Conservation (phyloP, 805 yeast species). For the Candida nitratophila region DNA sequence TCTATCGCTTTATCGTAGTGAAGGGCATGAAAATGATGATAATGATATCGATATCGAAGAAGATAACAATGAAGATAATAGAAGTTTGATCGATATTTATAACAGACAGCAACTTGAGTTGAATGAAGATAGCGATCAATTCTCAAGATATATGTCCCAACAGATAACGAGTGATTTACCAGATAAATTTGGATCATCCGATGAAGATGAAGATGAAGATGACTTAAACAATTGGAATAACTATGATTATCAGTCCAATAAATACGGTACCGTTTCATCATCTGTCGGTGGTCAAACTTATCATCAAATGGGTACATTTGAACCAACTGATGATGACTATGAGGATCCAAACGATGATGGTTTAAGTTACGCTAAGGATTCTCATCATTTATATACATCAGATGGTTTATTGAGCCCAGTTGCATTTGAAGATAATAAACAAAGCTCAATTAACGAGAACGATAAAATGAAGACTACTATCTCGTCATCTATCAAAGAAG, state of each 20-base stretch:
- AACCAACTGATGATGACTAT: conserved; percentile 45
- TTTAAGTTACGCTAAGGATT: conserved; percentile 56
- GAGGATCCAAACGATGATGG: conserved; percentile 82
- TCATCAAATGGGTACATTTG: conserved; percentile 25
- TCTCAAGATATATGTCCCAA: conserved; percentile 69
- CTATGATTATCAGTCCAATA: neutral
- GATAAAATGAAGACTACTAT: no score
- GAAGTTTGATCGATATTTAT: conserved; percentile 12
- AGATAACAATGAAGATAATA: conserved; percentile 13
- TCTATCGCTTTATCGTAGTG: neutral
- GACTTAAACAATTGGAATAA: conserved; percentile 2
- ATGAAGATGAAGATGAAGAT: conserved; percentile 50
- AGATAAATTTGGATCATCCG: conserved; percentile 44
- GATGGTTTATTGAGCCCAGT: conserved; percentile 24
- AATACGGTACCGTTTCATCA: conserved; percentile 7
- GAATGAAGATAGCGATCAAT: conserved; percentile 38
- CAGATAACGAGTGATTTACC: conserved; percentile 53
- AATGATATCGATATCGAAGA: conserved; percentile 4
- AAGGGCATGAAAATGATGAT: conserved; percentile 6
- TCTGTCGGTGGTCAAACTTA: conserved; percentile 29
- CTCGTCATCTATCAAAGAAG: neutral
- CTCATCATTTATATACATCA: conserved; percentile 54
- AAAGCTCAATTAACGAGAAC: no score
- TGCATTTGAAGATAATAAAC: conserved; percentile 4
- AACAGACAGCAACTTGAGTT: conserved; percentile 19